Base-by-base conservation (phyloP, 2,329 filamentous ascomycete species). In the Talaromyces amestolkiae region DNA sequence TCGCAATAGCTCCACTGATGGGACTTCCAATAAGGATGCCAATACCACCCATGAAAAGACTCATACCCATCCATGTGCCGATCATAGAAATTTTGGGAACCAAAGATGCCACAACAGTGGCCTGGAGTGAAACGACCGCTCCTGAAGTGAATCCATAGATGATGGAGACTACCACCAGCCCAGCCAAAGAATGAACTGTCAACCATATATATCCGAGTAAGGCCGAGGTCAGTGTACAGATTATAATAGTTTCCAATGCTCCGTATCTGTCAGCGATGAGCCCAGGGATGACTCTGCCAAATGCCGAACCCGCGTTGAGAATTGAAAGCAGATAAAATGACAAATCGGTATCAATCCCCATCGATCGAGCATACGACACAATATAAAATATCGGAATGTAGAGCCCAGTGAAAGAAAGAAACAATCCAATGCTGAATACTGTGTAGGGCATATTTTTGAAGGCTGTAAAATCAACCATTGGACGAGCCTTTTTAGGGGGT, bases 251-350 rank as follows among this genome's bases (percentile, higher is more conserved):
- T 70, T 89, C 88, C 1, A 89, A 66, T 0, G 83, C 80, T 0
- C 87, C 86, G 51, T 79, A 79, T 63, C 82, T 84, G 68, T 89
- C 86, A 0, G 84, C 86, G 24, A 89, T 70, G 51, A 87, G 77
- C 3, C 86, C 86, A 0, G 87, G 86, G 2, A 86, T 75, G 49
- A 88, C 80, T 9, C 86, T 83, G 0, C 87, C 87, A 27, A 86
- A 80, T 0, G 83, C 82, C 0, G 85, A 87, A 0, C 87, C 85
- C 0, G 82, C 85, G 71, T 91, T 91, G 69, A 91, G 80, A 66
- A 91, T 86, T 1, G 89, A 84, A 3, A 91, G 77, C 13, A 91
- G 80, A 71, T 90, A 91, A 69, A 87, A 89, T 1, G 72, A 69
- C 35, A 75, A 66, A n/a, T 63, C 22, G 3, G 56, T 64, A 9